Evolutionary conservation across 176 grass and related monocot species (phyloP), one percentile per base, ranked within the genome.

Genomic region (Oryza glaberrima): DNA sequence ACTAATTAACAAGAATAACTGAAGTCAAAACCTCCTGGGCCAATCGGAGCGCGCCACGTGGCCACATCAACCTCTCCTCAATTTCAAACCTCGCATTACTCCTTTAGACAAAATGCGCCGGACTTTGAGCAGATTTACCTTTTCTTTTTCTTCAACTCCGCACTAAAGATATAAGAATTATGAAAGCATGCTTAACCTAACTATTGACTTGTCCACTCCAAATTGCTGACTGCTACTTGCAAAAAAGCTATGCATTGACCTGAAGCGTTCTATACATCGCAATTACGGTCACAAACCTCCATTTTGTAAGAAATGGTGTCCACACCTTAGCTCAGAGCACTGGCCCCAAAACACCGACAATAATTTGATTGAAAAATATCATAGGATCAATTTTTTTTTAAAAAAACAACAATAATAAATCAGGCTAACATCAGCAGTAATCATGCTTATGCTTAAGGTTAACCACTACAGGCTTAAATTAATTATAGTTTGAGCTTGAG

Each of bases 131-230:
- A 25, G 80, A 87, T 15, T 15, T 69, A 32, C 12, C 7, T 41
- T 80, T 83, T 82, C 2, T 32, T 63, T 80, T 75, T 73, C 19
- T 32, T 58, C 17, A 47, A 32, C 69, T 7, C 3, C 1, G 76
- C 76, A 76, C 64, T 80, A 66, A 66, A 23, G 45, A 0, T 3
- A 58, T 58, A 12, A 17, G 79, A 71, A 68, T 83, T 75, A 76
- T 54, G 67, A 43, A 60, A 56, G 9, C 82, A 81, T 13, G 60
- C 63, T 63, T 79, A 83, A 66, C 60, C 32, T 25, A 34, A 80
- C 81, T 78, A 81, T 91, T 91, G 89, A 84, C 81, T 73, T 72
- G 49, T 54, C 71, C 41, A 9, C 80, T 47, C 70, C 51, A 76
- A 81, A 76, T 56, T 56, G 81, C 51, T 84, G 89, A 84, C 49